Conservation (phyloP, 768 basidiomycete species). For the Serendipita sp. region DNA sequence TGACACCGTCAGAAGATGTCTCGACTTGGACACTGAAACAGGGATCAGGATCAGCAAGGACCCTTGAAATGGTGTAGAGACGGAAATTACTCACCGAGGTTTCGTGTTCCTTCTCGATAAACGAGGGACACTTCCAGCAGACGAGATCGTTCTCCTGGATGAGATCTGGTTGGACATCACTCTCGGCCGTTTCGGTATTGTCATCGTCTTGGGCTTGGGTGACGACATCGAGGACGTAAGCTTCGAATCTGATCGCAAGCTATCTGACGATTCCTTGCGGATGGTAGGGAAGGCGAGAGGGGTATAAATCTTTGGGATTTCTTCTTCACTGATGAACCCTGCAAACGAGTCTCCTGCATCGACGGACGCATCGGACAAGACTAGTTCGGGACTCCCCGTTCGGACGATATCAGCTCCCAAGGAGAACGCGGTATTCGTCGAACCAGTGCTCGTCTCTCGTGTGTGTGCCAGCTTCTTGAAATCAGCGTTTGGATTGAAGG, state of each 20-base stretch:
- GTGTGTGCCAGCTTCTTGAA: neutral
- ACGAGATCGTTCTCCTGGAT: neutral
- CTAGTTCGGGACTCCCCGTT: neutral
- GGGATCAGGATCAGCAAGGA: neutral
- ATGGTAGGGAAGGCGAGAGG: neutral
- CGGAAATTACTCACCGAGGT: neutral
- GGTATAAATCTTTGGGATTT: constrained; percentile 2
- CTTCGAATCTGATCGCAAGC: neutral
- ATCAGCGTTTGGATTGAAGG: neutral
- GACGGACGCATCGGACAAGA: neutral
- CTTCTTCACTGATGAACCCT: constrained; percentile 3
- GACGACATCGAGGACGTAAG: neutral
- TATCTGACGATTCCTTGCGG: constrained; percentile 1
- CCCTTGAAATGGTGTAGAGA: neutral
- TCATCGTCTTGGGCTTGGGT: neutral
- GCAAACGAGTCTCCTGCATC: neutral
- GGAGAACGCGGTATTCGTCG: neutral
- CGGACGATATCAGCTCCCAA: neutral
- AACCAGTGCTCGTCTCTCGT: neutral
- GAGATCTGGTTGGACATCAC: constrained; percentile 3
- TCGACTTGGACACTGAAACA: neutral
- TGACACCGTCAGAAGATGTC: neutral
- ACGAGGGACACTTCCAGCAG: neutral
- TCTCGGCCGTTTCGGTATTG: neutral
- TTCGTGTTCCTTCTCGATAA: neutral